Conservation (phyloP, 257 asterid species). For the Salvia miltiorrhiza region DNA sequence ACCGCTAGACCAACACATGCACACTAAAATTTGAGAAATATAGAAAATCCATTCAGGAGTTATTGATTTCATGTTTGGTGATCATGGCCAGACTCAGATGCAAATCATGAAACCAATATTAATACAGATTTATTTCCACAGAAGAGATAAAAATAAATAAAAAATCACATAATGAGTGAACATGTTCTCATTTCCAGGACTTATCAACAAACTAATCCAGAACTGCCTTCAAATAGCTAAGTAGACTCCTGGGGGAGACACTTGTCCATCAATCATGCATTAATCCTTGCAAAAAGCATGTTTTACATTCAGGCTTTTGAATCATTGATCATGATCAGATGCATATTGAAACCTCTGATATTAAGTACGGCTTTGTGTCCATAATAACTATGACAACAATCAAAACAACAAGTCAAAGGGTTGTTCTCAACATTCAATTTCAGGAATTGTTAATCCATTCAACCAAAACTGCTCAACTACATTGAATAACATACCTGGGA, state of each 20-base stretch:
- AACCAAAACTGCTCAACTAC: not conserved
- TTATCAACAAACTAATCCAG: not conserved
- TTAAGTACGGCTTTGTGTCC: not conserved
- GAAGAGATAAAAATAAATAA: not conserved
- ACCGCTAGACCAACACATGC: too few species aligned
- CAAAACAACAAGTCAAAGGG: not conserved
- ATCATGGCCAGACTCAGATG: not conserved
- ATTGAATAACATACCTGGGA: slow-evolving; percentile 57
- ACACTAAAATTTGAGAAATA: too few species aligned
- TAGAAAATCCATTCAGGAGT: not conserved
- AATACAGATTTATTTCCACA: not conserved
- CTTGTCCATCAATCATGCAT: not conserved
- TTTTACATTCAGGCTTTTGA: not conserved
- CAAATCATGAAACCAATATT: not conserved
- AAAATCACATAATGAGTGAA: not conserved
- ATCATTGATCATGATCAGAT: not conserved
- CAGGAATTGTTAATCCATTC: not conserved
- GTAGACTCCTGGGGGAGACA: slow-evolving; percentile 52
- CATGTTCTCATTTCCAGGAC: not conserved
- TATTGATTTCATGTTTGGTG: too few species aligned
- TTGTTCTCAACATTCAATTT: not conserved
- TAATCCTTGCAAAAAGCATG: not conserved
- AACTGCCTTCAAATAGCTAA: not conserved
- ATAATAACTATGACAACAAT: not conserved
- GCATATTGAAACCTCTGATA: not conserved